Evolutionary conservation across 768 basidiomycete species (phyloP).

Genomic region (Austroboletus eburneus): DNA sequence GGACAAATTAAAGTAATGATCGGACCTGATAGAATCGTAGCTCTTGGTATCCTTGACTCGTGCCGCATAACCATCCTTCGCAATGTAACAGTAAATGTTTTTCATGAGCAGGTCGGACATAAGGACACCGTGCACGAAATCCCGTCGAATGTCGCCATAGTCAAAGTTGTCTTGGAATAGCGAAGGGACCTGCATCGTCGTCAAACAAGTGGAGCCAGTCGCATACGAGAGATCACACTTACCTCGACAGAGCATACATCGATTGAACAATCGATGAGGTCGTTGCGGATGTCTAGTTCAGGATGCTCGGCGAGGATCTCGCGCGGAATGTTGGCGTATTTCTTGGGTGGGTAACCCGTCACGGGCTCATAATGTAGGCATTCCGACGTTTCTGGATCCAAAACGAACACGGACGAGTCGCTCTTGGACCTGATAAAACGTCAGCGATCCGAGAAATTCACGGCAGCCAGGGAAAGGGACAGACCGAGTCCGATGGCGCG

Average conservation of each 20-base stretch:
- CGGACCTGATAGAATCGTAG: slow-evolving; percentile 83
- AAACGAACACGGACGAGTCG: slow-evolving; percentile 73
- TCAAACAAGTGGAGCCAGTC: slow-evolving; percentile 1
- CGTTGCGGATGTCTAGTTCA: slow-evolving; percentile 83
- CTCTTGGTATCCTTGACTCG: slow-evolving; percentile 90
- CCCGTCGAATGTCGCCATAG: slow-evolving; percentile 84
- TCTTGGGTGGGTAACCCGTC: slow-evolving; percentile 62
- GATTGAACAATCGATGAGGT: slow-evolving; percentile 84
- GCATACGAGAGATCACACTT: slow-evolving; percentile 8
- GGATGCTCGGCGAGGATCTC: slow-evolving; percentile 68
- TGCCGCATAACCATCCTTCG: slow-evolving; percentile 86
- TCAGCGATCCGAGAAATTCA: not conserved
- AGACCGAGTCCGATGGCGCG: slow-evolving; percentile 68
- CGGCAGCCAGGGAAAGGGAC: slow-evolving; percentile 16
- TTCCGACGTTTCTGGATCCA: slow-evolving; percentile 72
- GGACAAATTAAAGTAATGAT: not conserved
- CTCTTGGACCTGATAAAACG: slow-evolving; percentile 51
- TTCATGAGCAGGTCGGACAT: slow-evolving; percentile 94
- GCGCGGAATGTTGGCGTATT: slow-evolving; percentile 64
- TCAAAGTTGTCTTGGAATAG: slow-evolving; percentile 99
- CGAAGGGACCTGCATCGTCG: slow-evolving; percentile 69
- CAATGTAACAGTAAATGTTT: slow-evolving; percentile 87
- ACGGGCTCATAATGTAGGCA: slow-evolving; percentile 84
- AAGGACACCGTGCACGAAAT: slow-evolving; percentile 92
- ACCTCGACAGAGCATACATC: slow-evolving; percentile 95